Percentiles rank a stretch among this genome's conserved stretches.
phyloP scores from a whole-genome alignment of 192 early-diverging fungal genomes.

The Coemansia javaensis region DNA sequence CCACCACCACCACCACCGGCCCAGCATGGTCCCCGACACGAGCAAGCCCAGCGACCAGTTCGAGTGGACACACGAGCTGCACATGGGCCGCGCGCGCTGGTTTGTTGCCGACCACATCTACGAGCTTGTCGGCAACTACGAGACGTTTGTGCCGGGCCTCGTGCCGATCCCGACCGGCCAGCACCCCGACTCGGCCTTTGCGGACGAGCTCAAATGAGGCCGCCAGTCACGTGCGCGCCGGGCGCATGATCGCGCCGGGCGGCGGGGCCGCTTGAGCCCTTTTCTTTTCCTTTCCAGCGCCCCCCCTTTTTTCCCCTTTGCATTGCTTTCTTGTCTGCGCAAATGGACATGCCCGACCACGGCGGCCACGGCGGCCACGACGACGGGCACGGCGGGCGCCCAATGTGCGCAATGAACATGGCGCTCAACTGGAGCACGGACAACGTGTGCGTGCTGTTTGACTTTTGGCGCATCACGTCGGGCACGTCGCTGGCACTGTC shows the following conservation, averaged over 20 bases:
- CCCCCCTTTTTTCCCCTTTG: neutral
- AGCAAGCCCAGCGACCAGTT: conserved; percentile 50
- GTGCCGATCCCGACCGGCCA: conserved; percentile 44
- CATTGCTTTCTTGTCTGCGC: neutral
- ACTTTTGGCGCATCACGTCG: conserved; percentile 67
- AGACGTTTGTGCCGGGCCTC: conserved; percentile 39
- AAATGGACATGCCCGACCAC: conserved; percentile 51
- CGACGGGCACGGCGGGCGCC: conserved; percentile 21
- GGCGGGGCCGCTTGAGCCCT: neutral
- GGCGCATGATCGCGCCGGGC: neutral
- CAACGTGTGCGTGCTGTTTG: conserved; percentile 72
- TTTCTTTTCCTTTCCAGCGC: conserved; percentile 2
- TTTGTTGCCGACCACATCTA: conserved; percentile 52
- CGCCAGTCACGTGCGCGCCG: no score
- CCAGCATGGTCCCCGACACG: conserved; percentile 48
- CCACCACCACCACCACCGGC: no score
- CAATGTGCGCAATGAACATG: conserved; percentile 66
- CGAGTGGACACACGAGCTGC: conserved; percentile 50
- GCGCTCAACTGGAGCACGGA: conserved; percentile 71
- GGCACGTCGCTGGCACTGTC: conserved; percentile 55
- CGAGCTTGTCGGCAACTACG: conserved; percentile 39
- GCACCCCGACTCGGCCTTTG: conserved; percentile 48
- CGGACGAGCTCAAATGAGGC: conserved; percentile 32
- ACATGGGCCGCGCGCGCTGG: conserved; percentile 47
- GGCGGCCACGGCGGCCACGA: conserved; percentile 50